Conservation (phyloP, 768 basidiomycete genomes). For the Amanita subjunquillea region DNA sequence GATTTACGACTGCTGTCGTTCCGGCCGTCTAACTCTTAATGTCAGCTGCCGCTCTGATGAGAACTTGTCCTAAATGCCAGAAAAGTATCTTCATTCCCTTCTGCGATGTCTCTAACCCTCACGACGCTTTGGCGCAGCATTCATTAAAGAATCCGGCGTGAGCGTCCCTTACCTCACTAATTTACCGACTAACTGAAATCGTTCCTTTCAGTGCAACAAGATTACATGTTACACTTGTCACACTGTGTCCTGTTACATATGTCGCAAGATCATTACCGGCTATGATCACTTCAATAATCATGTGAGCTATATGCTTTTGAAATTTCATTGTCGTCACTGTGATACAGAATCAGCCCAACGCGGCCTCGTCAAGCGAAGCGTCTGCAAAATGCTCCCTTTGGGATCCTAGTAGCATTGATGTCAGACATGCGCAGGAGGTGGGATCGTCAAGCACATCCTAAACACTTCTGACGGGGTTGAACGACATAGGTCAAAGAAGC, state of each 20-base stretch:
- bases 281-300: conserved; percentile 60
- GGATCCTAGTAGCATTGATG: conserved; percentile 46
- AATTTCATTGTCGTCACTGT: conserved; percentile 4
- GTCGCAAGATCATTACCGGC: conserved; percentile 59
- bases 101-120: not conserved
- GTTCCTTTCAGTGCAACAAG: conserved; percentile 71
- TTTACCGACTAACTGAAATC: not conserved
- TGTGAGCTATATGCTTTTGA: not conserved
- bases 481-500: conserved; percentile 58
- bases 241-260: conserved; percentile 78
- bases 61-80: conserved; percentile 79
- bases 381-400: conserved; percentile 52
- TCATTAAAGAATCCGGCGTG: conserved; percentile 74
- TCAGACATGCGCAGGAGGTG: conserved; percentile 60
- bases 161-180: conserved; percentile 13
- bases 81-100: conserved; percentile 41
- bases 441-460: not conserved
- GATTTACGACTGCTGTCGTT: conserved; percentile 10
- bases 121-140: conserved; percentile 33
- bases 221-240: conserved; percentile 71
- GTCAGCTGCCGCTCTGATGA: conserved; percentile 70
- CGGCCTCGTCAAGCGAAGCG: conserved; percentile 14
- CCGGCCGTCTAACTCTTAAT: not conserved
- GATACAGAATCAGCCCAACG: conserved; percentile 2
- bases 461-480: not conserved